A percentile compares a stretch with the other conserved stretches of the same genome.
These are phyloP conservation scores for Phytophthora capsici DNA, from an alignment of 352 stramenopile genomes.

Conservation along the genomic window DNA sequence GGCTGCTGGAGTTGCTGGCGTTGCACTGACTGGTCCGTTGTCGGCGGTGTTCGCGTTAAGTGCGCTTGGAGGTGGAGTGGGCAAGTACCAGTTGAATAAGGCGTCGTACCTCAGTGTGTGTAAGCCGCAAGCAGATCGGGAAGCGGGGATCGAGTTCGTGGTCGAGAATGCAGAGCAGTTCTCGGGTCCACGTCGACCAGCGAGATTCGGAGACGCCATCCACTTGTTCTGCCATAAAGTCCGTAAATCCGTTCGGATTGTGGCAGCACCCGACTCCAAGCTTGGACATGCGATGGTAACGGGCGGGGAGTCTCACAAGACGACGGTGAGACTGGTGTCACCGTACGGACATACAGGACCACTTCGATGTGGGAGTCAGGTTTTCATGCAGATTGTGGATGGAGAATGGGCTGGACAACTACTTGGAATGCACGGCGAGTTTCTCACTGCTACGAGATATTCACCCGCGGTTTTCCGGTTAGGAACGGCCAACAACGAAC, in stretches of 20 bases:
- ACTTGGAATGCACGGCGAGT: slow-evolving; percentile 57
- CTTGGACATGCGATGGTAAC: slow-evolving; percentile 60
- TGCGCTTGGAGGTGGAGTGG: slow-evolving; percentile 57
- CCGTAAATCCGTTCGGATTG: slow-evolving; percentile 54
- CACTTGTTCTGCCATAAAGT: slow-evolving; percentile 57
- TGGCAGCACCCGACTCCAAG: slow-evolving; percentile 55
- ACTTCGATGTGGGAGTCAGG: slow-evolving; percentile 58
- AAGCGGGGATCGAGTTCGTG: slow-evolving; percentile 45
- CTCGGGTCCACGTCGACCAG: slow-evolving; percentile 42
- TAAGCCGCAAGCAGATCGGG: slow-evolving; percentile 33
- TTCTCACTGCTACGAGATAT: slow-evolving; percentile 51
- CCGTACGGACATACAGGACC: slow-evolving; percentile 51
- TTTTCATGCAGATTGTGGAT: slow-evolving; percentile 62
- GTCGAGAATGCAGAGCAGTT: slow-evolving; percentile 69
- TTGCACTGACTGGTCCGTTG: slow-evolving; percentile 59
- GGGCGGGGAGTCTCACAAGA: slow-evolving; percentile 37
- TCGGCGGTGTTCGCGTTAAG: slow-evolving; percentile 60
- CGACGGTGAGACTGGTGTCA: slow-evolving; percentile 61
- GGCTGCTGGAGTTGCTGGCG: slow-evolving; percentile 55
- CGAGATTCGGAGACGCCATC: slow-evolving; percentile 63
- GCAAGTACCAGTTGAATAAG: slow-evolving; percentile 78
- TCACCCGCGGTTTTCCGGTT: slow-evolving; percentile 54
- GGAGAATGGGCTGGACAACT: slow-evolving; percentile 56
- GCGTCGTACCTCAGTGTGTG: slow-evolving; percentile 55
- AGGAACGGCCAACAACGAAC: slow-evolving; percentile 1